Base-by-base conservation (phyloP, 2,329 filamentous ascomycete species). In the Colletotrichum lini region DNA sequence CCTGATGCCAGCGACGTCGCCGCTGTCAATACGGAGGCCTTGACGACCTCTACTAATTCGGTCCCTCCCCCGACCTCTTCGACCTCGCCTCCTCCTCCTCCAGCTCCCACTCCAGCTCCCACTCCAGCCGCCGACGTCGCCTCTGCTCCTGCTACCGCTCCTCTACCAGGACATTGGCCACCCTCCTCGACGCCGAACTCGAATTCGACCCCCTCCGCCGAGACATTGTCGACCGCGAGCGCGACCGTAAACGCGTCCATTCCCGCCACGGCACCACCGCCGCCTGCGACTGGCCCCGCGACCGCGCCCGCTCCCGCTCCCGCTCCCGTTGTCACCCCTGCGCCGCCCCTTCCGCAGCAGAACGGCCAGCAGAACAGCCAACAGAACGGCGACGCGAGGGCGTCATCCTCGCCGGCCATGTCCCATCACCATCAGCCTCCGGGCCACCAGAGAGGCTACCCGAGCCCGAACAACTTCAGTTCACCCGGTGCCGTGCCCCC, bases 321-420 rank as follows among this genome's bases (percentile, higher is more conserved):
- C 23, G 44, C 54, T 42, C 42, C 57, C 38, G 49, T 44, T 49
- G 21, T 47, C 13, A 57, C 60, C 59, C 38, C 70, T 45, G 15
- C 59, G 50, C 56, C 38, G 35, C 26, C 52, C 4, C 57, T 26
- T 21, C 58, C 47, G 18, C 60, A 63, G 38, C 49, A 63, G 49
- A 63, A 63, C 60, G 49, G 38, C 16, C 62, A 60, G 38, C 60
- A 21, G 7, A 5, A 30, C 30, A 30, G 4, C 7, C 67, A 70
- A 52, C 72, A 59, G 40, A 74, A 74, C 72, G 67, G 70, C 59
- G 72, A 74, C 70, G 67, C 67, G 67, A 67, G 64, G 64, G 70
- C 63, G 68, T 69, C 74, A 40, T 63, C 72, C 44, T 73, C 74
- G 61, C 67, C 74, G 50, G 67, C 64, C 67, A 76, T 76, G 74